A percentile compares a stretch with the other conserved stretches of the same genome.
These are phyloP conservation scores for Limnanthes douglasii DNA, from an alignment of 345 rosid species.

Conservation along the genomic window DNA sequence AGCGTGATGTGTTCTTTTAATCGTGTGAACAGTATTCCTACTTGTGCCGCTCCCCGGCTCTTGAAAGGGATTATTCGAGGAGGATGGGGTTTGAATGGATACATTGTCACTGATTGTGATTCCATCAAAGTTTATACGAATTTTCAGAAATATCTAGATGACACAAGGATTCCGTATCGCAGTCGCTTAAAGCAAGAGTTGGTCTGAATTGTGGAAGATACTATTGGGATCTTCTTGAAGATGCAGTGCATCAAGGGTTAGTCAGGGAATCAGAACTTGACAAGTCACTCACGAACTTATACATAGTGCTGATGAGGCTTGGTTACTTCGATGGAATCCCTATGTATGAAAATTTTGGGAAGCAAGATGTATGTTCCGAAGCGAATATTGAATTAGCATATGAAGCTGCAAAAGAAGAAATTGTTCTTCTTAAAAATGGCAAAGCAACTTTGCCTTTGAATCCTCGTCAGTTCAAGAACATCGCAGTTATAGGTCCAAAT, in stretches of 20 bases:
- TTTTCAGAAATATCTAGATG: slow-evolving; percentile 20
- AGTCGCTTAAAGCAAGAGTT: slow-evolving; percentile 43
- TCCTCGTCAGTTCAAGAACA: neutral
- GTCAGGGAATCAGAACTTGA: slow-evolving; percentile 16
- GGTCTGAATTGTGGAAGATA: slow-evolving; percentile 55
- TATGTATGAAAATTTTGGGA: slow-evolving; percentile 15
- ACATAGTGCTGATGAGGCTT: slow-evolving; percentile 42
- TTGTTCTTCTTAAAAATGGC: slow-evolving; percentile 36
- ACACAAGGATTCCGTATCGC: slow-evolving; percentile 51
- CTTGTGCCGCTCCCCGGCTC: slow-evolving; percentile 33
- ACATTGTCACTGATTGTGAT: slow-evolving; percentile 62
- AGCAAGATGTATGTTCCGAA: slow-evolving; percentile 16
- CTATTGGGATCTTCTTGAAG: slow-evolving; percentile 14
- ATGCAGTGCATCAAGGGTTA: slow-evolving; percentile 29
- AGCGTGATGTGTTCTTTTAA: slow-evolving; percentile 44
- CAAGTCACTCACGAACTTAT: slow-evolving; percentile 13
- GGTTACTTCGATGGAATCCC: slow-evolving; percentile 50
- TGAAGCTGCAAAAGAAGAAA: slow-evolving; percentile 42
- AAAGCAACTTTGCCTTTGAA: slow-evolving; percentile 19
- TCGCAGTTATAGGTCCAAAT: slow-evolving; percentile 42
- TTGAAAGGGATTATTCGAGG: slow-evolving; percentile 20
- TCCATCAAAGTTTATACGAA: slow-evolving; percentile 39
- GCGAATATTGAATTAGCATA: slow-evolving; percentile 29
- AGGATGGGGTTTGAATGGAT: slow-evolving; percentile 48
- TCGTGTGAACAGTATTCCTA: slow-evolving; percentile 35